Conservation (phyloP, 257 asterid genomes). For the Linderniella brevidens region DNA sequence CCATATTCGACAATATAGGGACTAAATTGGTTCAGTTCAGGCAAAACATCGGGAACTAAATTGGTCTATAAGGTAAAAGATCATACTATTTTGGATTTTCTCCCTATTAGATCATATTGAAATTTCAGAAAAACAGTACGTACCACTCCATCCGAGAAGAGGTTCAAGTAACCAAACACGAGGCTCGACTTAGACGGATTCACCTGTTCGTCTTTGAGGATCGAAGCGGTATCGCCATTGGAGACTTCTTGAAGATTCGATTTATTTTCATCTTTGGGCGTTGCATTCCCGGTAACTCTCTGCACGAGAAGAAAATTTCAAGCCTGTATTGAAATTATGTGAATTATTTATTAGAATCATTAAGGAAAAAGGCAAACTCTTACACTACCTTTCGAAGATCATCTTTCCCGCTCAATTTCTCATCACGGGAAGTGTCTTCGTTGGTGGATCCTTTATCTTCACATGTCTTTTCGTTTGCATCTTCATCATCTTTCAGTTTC, state of each 20-base stretch:
- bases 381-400: constrained; percentile 56
- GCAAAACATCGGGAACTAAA: too few relatives aligned
- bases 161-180: constrained; percentile 93
- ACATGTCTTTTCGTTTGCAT: constrained; percentile 14
- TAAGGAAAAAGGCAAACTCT: constrained; percentile 10
- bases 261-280: constrained; percentile 21
- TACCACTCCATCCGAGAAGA: constrained; percentile 98
- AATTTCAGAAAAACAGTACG: constrained; percentile 13
- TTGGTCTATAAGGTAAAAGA: too few relatives aligned
- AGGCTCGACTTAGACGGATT: constrained; percentile 57
- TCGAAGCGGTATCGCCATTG: constrained; percentile 14
- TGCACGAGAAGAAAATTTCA: constrained; percentile 15
- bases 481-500: constrained; percentile 37
- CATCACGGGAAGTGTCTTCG: constrained; percentile 18
- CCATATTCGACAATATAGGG: too few relatives aligned
- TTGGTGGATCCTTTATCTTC: constrained; percentile 20
- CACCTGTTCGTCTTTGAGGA: constrained; percentile 18
- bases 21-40: too few relatives aligned
- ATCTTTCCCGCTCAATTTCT: constrained; percentile 18
- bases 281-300: constrained; percentile 34
- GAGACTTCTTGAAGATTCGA: constrained; percentile 17
- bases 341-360: neutral
- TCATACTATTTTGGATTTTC: constrained; percentile 8
- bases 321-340: neutral
- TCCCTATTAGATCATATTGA: constrained; percentile 7